These are phyloP conservation scores for Melaleuca alternifolia DNA, from an alignment of 345 rosid genomes.

Conservation along the genomic window DNA sequence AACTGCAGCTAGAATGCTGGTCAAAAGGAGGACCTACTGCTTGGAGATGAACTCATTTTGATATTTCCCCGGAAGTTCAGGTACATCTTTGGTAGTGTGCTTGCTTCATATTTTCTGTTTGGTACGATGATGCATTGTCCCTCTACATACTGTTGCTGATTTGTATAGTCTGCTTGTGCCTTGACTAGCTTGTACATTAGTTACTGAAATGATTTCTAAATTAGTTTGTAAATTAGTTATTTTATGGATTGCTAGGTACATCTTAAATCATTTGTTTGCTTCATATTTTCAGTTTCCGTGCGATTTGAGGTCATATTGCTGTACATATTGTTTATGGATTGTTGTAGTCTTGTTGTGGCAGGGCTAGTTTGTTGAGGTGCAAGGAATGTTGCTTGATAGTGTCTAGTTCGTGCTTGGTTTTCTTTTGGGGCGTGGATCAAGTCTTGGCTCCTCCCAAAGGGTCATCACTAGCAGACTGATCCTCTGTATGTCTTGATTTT, in stretches of 20 bases:
- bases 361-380: background rate
- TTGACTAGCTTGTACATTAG: background rate
- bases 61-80: slow-evolving; percentile 14
- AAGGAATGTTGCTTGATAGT: background rate
- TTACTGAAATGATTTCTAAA: background rate
- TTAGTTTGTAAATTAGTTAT: background rate
- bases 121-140: background rate
- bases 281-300: background rate
- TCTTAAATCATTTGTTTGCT: background rate
- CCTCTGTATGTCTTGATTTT: background rate
- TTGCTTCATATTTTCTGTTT: background rate
- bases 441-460: background rate
- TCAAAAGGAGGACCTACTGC: slow-evolving; percentile 87
- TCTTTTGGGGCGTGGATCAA: background rate
- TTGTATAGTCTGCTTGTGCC: background rate
- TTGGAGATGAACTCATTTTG: slow-evolving; percentile 98
- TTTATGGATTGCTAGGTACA: background rate
- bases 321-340: background rate
- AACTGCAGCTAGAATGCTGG: slow-evolving; percentile 80
- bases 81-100: background rate
- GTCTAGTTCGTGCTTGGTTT: background rate
- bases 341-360: background rate
- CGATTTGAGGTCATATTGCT: background rate
- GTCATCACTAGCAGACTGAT: background rate
- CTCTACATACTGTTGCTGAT: background rate